phyloP scores from a whole-genome alignment of 768 basidiomycete species.

The Trametes meyenii region DNA sequence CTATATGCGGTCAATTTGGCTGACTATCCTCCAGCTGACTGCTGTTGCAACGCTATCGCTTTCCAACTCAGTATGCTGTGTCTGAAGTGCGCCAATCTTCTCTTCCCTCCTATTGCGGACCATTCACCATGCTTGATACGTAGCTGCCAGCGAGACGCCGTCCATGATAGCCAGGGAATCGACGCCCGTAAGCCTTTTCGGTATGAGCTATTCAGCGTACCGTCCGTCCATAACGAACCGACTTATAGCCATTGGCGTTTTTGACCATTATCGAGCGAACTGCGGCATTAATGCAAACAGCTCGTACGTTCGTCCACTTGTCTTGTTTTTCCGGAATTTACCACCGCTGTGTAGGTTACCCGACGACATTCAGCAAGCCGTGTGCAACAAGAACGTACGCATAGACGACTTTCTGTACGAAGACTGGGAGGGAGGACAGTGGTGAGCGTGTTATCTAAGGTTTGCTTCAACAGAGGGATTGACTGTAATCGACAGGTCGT shows the following conservation, averaged over 20 bases:
- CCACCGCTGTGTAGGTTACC: background rate
- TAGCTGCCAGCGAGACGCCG: background rate
- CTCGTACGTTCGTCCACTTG: background rate
- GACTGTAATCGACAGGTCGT: background rate
- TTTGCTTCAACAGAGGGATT: background rate
- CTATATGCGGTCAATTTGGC: no score
- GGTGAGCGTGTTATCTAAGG: background rate
- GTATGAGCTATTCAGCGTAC: background rate
- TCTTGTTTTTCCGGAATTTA: background rate
- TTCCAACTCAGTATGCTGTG: conserved; percentile 11
- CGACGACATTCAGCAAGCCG: background rate
- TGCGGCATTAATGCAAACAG: background rate
- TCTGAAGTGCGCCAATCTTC: background rate
- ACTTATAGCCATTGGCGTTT: background rate
- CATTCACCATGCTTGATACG: background rate
- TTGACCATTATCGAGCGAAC: background rate
- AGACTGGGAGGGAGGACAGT: background rate
- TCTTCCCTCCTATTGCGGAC: background rate
- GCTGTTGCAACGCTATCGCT: conserved; percentile 10
- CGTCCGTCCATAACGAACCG: background rate
- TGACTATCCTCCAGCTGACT: background rate
- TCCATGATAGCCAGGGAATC: background rate
- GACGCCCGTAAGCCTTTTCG: background rate
- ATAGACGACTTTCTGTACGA: background rate
- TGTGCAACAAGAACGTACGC: background rate